Conservation (phyloP, 169 alveolate species). For the Cryptosporidium sp. region DNA sequence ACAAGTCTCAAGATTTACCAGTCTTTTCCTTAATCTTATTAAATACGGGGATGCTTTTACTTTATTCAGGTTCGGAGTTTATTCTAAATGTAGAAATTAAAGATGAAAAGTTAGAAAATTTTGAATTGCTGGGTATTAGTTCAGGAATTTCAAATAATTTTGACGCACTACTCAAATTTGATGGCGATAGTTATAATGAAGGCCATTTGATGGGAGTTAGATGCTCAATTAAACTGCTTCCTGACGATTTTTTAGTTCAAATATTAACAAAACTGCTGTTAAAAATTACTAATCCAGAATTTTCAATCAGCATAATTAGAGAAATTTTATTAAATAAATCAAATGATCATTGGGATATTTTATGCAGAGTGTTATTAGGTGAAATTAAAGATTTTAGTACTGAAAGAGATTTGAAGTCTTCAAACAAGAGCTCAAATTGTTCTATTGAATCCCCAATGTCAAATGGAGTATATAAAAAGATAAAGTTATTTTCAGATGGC, state of each 20-base stretch:
- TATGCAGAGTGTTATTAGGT: conserved; percentile 26
- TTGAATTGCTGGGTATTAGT: conserved; percentile 23
- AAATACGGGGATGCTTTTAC: conserved; percentile 6
- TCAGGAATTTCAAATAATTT: conserved; percentile 26
- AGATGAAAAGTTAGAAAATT: background rate
- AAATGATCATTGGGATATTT: conserved; percentile 32
- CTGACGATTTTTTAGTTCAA: conserved; percentile 47
- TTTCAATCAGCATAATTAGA: conserved; percentile 22
- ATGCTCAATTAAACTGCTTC: conserved; percentile 7
- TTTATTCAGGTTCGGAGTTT: conserved; percentile 20
- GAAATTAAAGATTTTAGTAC: background rate
- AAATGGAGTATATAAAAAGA: conserved; percentile 55
- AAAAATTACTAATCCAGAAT: background rate
- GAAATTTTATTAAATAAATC: background rate
- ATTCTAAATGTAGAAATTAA: background rate
- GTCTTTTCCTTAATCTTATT: background rate
- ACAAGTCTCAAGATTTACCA: conserved; percentile 16
- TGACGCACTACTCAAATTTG: conserved; percentile 15
- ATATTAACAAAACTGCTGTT: conserved; percentile 3
- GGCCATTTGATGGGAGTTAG: conserved; percentile 4
- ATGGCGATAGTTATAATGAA: background rate
- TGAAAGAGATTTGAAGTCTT: too few species aligned
- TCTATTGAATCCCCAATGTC: conserved; percentile 54
- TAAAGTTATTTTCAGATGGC: conserved; percentile 17
- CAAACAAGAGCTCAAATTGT: background rate